A percentile compares a stretch with the other conserved stretches of the same genome.
Evolutionary conservation across 2,329 filamentous ascomycete genomes (phyloP).

Genomic region (Trichophyton verrucosum): DNA sequence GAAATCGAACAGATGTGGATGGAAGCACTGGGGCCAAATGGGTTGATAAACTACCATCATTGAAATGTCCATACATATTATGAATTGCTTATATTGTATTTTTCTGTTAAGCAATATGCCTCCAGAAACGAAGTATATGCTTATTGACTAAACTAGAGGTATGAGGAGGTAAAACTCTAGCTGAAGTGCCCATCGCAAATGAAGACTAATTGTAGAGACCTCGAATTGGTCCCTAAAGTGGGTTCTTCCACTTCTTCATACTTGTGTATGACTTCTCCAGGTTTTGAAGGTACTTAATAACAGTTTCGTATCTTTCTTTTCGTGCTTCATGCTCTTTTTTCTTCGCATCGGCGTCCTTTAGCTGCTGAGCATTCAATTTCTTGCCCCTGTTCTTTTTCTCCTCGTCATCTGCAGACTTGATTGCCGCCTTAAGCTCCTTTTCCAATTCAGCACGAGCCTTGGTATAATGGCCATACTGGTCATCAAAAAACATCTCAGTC

Average conservation of each 20-base stretch:
- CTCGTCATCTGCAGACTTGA: not conserved
- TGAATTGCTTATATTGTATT: not conserved
- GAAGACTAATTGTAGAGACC: not conserved
- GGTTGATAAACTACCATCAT: not conserved
- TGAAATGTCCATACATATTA: not conserved
- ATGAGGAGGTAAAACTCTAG: too few relatives aligned
- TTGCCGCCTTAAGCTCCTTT: not conserved
- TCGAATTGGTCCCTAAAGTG: not conserved
- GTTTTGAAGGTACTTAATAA: not conserved
- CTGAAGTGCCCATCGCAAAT: too few relatives aligned
- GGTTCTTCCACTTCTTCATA: not conserved
- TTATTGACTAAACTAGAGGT: too few relatives aligned
- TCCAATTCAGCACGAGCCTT: not conserved
- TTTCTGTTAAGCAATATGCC: too few relatives aligned
- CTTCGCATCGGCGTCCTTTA: not conserved
- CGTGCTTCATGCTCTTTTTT: not conserved
- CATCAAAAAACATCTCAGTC: not conserved
- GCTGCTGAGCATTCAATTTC: not conserved
- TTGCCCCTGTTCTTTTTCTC: not conserved
- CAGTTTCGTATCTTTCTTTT: not conserved
- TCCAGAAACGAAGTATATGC: too few relatives aligned
- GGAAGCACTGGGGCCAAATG: constrained; percentile 6
- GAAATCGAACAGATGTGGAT: constrained; percentile 6
- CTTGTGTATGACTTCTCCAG: not conserved
- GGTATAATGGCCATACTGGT: not conserved